Conservation (phyloP, 139 green algal species). For the Pleodorina starrii region DNA sequence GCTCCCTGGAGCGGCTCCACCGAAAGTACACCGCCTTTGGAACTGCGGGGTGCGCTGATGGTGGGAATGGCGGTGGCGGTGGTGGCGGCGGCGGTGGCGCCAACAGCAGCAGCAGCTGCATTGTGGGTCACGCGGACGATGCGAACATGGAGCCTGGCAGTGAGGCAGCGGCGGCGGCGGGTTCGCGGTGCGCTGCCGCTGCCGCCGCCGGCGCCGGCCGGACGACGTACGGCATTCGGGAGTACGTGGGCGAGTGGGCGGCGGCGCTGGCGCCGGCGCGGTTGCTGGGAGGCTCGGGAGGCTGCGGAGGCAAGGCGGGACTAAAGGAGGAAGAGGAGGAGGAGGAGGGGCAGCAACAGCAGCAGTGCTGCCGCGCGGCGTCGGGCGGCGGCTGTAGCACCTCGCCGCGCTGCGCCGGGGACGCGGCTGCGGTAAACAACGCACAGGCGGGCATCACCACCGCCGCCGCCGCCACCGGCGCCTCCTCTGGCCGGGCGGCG, state of each 20-base stretch:
- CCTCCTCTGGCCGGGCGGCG: background rate
- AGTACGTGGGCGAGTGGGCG: conserved; percentile 24
- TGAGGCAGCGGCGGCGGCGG: background rate
- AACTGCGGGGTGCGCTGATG: background rate
- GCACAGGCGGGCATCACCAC: background rate
- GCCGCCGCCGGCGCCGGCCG: no score
- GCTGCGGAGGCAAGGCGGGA: background rate
- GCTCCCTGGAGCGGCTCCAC: conserved; percentile 45
- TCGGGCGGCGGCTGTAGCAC: background rate
- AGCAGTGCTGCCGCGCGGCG: background rate
- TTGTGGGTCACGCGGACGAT: no score
- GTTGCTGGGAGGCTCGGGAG: background rate
- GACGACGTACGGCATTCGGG: background rate
- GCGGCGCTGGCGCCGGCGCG: background rate
- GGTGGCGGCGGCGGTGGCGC: background rate
- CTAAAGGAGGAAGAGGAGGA: background rate
- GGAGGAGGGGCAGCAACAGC: background rate
- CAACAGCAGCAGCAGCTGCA: no score
- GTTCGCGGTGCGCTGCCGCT: no score
- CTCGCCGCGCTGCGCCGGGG: background rate
- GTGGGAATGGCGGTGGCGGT: background rate
- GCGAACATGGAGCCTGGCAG: no score
- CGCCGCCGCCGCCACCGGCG: background rate
- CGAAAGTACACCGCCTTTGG: background rate
- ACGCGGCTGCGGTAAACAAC: no score